Evolutionary conservation across 805 yeast genomes (phyloP).

Genomic region (Metschnikowia drakensbergensis): DNA sequence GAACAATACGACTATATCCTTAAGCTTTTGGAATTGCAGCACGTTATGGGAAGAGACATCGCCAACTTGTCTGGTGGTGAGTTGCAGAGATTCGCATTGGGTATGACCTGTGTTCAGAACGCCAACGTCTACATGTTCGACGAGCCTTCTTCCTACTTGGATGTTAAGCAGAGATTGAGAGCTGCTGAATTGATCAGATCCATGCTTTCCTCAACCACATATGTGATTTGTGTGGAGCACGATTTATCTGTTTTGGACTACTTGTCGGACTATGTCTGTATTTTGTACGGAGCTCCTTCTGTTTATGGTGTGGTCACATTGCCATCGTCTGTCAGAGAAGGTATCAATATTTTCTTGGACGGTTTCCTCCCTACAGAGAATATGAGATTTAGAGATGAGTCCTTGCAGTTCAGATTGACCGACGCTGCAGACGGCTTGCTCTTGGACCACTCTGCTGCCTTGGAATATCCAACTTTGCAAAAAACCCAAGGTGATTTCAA

Average conservation of each 20-base stretch:
- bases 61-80: slow-evolving; percentile 95
- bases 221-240: slow-evolving; percentile 97
- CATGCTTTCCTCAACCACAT: slow-evolving; percentile 66
- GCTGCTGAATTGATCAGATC: slow-evolving; percentile 95
- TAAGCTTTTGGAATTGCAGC: slow-evolving; percentile 66
- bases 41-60: slow-evolving; percentile 83
- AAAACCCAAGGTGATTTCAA: slow-evolving; percentile 97
- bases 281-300: slow-evolving; percentile 95
- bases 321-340: slow-evolving; percentile 97
- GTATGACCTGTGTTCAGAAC: slow-evolving; percentile 90
- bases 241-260: slow-evolving; percentile 97
- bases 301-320: slow-evolving; percentile 98
- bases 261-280: slow-evolving; percentile 94
- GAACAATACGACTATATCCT: slow-evolving; percentile 63
- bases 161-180: slow-evolving; percentile 96
- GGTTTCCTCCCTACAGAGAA: slow-evolving; percentile 98
- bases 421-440: slow-evolving; percentile 81
- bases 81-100: slow-evolving; percentile 96
- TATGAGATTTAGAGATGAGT: slow-evolving; percentile 93
- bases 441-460: slow-evolving; percentile 75
- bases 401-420: slow-evolving; percentile 85
- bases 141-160: slow-evolving; percentile 97
- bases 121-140: slow-evolving; percentile 99
- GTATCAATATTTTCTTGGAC: slow-evolving; percentile 96
- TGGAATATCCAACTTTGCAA: slow-evolving; percentile 72